Evolutionary conservation across 139 green algal genomes (phyloP), one percentile per base, ranked within the genome.

Genomic region (Chlorella sp.): DNA sequence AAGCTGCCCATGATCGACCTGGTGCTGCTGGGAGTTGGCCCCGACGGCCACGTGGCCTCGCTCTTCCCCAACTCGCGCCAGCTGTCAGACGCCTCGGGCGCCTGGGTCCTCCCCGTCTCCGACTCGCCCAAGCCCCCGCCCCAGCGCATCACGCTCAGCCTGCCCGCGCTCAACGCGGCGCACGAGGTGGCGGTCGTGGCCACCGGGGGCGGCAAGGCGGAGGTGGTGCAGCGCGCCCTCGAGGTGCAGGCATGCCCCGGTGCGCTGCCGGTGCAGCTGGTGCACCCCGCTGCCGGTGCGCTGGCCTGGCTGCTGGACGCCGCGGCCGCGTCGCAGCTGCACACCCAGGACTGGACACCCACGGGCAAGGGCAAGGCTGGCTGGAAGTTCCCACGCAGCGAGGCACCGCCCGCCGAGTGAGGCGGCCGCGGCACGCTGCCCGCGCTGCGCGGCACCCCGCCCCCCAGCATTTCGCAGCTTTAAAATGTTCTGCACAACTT

Each of bases 61-160:
- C 90, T 99, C n/a, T 99, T 99, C 86, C 96, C 96, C 76, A 97
- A 98, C 84, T n/a, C n/a, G n/a, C 61, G 65, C 48, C 29, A 35
- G 68, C 68, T 88, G 71, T 85, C 77, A 0, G 83, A 87, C 7
- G 86, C 74, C 35, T 93, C 78, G 11, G 42, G 61, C 67, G 72
- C 69, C 27, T 99, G 96, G 95, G 87, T 99, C 19, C 79, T 97
- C 67, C 89, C 91, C 5, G 88, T 99, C 3, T 79, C 58, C 19
- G 84, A 97, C 84, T 98, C 95, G 1, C 96, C 96, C 45, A 99
- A 99, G 88, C 96, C 96, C 3, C 96, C 95, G 2, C 86, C 96
- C 5, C 89, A 97, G 79, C 91, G 96, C 77, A 98, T 99, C 86
- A 99, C 94, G 19, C 81, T 99, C 29, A 90, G 87, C 14, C 59